Conservation (phyloP, 163 green algal genomes). For the Coccomyxa subellipsoidea region DNA sequence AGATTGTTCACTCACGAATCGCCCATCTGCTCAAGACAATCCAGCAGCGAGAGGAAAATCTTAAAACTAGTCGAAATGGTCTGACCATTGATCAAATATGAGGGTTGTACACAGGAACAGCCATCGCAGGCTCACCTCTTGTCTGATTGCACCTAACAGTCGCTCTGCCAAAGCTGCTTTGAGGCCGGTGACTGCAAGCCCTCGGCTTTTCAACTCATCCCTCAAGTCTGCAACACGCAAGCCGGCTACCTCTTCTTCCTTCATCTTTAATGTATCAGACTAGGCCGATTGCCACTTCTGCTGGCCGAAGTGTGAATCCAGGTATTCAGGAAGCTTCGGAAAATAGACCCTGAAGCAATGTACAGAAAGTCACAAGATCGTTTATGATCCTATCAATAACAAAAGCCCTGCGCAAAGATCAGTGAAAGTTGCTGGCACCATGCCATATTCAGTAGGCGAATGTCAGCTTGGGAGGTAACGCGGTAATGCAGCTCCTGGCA, state of each 20-base stretch:
- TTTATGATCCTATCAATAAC: too few relatives aligned
- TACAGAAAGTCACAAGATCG: too few relatives aligned
- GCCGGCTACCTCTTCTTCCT: constrained; percentile 15
- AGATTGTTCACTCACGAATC: neutral
- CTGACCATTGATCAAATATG: neutral
- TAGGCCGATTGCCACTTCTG: neutral
- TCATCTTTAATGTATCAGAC: neutral
- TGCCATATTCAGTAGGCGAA: too few relatives aligned
- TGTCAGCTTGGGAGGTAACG: neutral
- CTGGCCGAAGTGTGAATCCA: too few relatives aligned
- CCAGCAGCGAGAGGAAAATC: neutral
- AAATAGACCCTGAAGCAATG: too few relatives aligned
- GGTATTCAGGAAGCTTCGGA: too few relatives aligned
- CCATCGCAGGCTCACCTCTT: neutral
- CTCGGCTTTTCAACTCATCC: constrained; percentile 23
- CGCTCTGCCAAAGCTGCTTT: constrained; percentile 26
- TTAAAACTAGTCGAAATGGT: neutral
- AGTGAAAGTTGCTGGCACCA: too few relatives aligned
- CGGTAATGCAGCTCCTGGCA: neutral
- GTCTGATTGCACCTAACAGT: neutral
- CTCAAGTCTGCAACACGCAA: constrained; percentile 34
- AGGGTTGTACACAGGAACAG: neutral
- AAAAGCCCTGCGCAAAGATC: too few relatives aligned
- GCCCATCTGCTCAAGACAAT: neutral
- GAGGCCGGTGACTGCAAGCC: constrained; percentile 14